Evolutionary conservation across 2,329 filamentous ascomycete species (phyloP), one percentile per base, ranked within the genome.

Genomic region (Arachnomyces sp.): DNA sequence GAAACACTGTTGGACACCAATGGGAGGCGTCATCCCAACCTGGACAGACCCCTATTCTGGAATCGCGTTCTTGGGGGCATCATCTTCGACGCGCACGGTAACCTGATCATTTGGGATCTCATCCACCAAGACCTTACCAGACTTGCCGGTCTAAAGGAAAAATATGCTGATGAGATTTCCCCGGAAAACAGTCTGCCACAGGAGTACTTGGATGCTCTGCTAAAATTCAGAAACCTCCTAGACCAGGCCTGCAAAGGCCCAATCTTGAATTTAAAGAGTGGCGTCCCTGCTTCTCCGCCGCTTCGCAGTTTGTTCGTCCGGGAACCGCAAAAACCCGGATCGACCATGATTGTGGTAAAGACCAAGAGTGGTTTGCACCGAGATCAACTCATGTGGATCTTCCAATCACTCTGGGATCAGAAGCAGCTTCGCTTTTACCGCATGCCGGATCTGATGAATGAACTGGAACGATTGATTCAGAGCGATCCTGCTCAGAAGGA

Each of bases 391-490:
- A n/a, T 62, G 1, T 66, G 59, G 59, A 52, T 70, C 0, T 52
- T 72, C 2, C 32, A 36, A 2, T 61, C 50, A 0, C 39, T 73
- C 5, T 67, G 60, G 57, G 63, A 68, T 31, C 57, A 67, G 25
- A 53, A 55, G 0, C 17, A 54, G 3, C 48, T 66, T 1, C 59
- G 62, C 36, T 38, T 69, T 2, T 34, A 43, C 8, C 47, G 63
- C 2, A 45, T 71, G 14, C 53, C 62, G 2, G 50, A 52, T 11
- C 33, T 69, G 2, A 44, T 73, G 9, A 72, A 77, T 44, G 71
- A 75, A 47, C 51, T 76, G 2, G 68, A 71, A 25, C 61, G 65
- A 4, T 55, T 73, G 65, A 4, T 55, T 72, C 45, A 63, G 33
- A 47, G 53, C 2, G 63, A 72, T 7, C 51, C 57, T 0, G 44